phyloP scores from a whole-genome alignment of 192 early-diverging fungal species.

The Coemansia sp. region DNA sequence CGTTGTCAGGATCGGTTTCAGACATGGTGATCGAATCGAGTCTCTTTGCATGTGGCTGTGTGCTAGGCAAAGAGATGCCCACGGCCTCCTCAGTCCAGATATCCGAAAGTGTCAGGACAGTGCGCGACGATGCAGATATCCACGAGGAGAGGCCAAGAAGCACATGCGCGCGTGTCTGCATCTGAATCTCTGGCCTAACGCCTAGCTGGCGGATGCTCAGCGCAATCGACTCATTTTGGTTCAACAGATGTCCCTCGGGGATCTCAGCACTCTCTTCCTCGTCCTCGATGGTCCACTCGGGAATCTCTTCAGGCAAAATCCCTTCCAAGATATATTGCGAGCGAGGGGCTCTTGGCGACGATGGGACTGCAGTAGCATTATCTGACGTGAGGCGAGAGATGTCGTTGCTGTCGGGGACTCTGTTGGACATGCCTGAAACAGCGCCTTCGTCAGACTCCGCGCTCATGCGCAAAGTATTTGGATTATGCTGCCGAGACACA shows the following conservation, averaged over 20 bases:
- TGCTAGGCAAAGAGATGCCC: not conserved
- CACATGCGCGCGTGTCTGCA: conserved; percentile 31
- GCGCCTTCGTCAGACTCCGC: not conserved
- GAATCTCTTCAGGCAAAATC: conserved; percentile 31
- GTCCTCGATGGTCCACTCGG: conserved; percentile 23
- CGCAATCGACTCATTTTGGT: conserved; percentile 25
- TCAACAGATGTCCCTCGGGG: conserved; percentile 44
- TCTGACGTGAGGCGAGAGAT: conserved; percentile 4
- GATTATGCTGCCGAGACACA: not conserved
- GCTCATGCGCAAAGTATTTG: conserved; percentile 5
- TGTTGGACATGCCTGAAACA: not conserved
- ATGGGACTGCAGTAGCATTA: conserved; percentile 4
- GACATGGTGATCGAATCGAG: not conserved
- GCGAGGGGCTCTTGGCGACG: not conserved
- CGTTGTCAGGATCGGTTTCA: not conserved
- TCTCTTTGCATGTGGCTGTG: not conserved
- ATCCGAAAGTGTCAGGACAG: conserved; percentile 38
- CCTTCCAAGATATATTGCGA: conserved; percentile 12
- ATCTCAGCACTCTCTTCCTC: conserved; percentile 9
- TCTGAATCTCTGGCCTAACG: conserved; percentile 7
- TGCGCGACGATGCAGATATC: conserved; percentile 26
- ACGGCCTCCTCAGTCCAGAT: conserved; percentile 32
- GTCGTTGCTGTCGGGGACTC: conserved; percentile 13
- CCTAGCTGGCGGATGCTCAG: conserved; percentile 29
- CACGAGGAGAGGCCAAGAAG: conserved; percentile 41